These are phyloP conservation scores for Seiridium cupressi DNA, from an alignment of 2,329 filamentous ascomycete genomes.

Conservation along the genomic window DNA sequence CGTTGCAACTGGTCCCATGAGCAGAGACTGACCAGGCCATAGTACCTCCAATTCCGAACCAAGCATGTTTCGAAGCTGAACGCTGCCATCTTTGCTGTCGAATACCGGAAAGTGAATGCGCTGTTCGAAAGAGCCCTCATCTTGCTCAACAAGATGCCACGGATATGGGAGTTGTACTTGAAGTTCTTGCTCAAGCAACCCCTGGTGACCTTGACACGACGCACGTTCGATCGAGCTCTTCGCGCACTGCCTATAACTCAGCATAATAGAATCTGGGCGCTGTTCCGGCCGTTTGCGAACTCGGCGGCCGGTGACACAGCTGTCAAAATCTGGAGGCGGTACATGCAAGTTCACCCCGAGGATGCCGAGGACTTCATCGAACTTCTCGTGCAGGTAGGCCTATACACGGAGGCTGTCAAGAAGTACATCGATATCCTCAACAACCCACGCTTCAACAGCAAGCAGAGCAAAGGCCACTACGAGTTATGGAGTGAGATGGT, in stretches of 20 bases:
- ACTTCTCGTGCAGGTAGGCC: slow-evolving; percentile 73
- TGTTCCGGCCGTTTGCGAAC: slow-evolving; percentile 88
- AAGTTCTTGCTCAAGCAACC: slow-evolving; percentile 87
- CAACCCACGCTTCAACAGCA: slow-evolving; percentile 86
- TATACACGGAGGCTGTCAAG: slow-evolving; percentile 88
- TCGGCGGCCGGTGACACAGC: slow-evolving; percentile 88
- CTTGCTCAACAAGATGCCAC: slow-evolving; percentile 96
- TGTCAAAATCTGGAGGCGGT: slow-evolving; percentile 89
- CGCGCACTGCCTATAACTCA: slow-evolving; percentile 91
- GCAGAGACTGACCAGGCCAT: slow-evolving; percentile 15
- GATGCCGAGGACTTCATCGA: slow-evolving; percentile 95
- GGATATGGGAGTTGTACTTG: slow-evolving; percentile 98
- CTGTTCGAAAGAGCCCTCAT: slow-evolving; percentile 92
- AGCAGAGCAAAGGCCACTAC: slow-evolving; percentile 90
- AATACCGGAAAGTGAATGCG: slow-evolving; percentile 91
- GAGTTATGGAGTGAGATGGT: slow-evolving; percentile 98
- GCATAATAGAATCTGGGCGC: slow-evolving; percentile 90
- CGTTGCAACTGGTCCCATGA: not conserved
- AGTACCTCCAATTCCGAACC: slow-evolving; percentile 84
- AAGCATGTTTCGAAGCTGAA: slow-evolving; percentile 82
- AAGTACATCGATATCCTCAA: slow-evolving; percentile 91
- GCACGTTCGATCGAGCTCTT: slow-evolving; percentile 88
- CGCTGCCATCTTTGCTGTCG: slow-evolving; percentile 71
- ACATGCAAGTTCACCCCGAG: slow-evolving; percentile 96
- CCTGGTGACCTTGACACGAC: slow-evolving; percentile 81